Evolutionary conservation across 306 rosid genomes (phyloP), one percentile per base, ranked within the genome.

Genomic region (Elaeagnus macrophylla): DNA sequence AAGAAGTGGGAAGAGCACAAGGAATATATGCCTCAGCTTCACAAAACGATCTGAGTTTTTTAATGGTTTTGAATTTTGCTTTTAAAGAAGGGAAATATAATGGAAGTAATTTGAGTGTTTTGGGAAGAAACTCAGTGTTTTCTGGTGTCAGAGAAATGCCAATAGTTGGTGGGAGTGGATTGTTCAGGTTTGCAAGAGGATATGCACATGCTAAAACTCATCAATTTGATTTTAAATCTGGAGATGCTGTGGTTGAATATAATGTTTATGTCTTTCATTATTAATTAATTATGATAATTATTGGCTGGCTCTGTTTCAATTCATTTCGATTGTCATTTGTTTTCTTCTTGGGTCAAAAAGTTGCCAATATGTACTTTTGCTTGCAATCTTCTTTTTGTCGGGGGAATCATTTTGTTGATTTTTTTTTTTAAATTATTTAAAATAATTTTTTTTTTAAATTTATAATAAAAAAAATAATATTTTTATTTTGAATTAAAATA

Each of bases 1-100:
- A 76, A n/a, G 0, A 68, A 44, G 69, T 77, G 18, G 79, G 87
- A 0, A 71, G 45, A 32, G 83, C 80, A 9, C 62, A 66, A 13
- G 71, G 71, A 6, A 46, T 66, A 1, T 67, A 67, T 18, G 54
- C 40, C 6, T 51, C 60, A 4, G 66, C 65, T 0, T 59, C 65
- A 1, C 66, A 67, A 10, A 3, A 36, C 32, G 65, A 67, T 12
- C 2, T 59, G 5, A 51, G 60, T 16, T 37, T 67, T 0, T 37
- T 67, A 32, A 67, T 67, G 72, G 65, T 51, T 2, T 15, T 47
- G 57, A 68, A 55, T 50, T 60, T 51, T 42, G 73, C 46, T 1
- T 60, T 68, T 54, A 46, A 10, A 1, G 63, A 53, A 15, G 67
- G 64, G 25, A 56, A 49, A 14, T 61, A 54, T n/a, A 69, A 69